phyloP scores from a whole-genome alignment of 2,329 filamentous ascomycete species.

The Aspergillus fumigatus region DNA sequence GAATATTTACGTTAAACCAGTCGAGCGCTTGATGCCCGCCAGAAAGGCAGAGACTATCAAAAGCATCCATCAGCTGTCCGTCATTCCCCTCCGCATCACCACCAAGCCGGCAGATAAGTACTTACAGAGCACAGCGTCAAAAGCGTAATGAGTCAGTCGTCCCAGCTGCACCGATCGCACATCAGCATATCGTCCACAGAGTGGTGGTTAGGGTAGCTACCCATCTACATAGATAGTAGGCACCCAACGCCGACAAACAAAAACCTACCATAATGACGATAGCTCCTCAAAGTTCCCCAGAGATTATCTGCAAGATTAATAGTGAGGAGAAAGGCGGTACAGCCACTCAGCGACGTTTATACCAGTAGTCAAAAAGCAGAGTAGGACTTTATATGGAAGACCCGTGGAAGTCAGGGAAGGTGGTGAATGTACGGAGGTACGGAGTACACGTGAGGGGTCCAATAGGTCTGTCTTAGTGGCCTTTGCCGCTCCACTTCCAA shows the following conservation, averaged over 20 bases:
- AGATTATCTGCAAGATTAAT: not conserved
- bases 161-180: constrained; percentile 70
- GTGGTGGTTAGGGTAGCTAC: not conserved
- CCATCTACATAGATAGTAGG: not conserved
- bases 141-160: constrained; percentile 87
- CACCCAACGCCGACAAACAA: not conserved
- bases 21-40: constrained; percentile 94
- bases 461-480: not conserved
- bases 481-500: constrained; percentile 1
- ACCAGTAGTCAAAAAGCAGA: not conserved
- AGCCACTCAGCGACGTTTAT: not conserved
- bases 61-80: constrained; percentile 5
- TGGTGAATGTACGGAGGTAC: too few relatives aligned
- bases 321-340: not conserved
- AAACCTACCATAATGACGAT: not conserved
- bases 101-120: constrained; percentile 14
- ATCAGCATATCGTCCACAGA: constrained; percentile 40
- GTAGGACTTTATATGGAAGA: not conserved
- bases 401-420: not conserved
- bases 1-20: constrained; percentile 85
- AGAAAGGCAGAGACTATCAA: constrained; percentile 83
- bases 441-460: constrained; percentile 8
- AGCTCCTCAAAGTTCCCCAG: not conserved
- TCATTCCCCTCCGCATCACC: not conserved
- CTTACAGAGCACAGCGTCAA: constrained; percentile 89